phyloP scores from a whole-genome alignment of 352 stramenopile genomes.

The Pythium dissotocum region DNA sequence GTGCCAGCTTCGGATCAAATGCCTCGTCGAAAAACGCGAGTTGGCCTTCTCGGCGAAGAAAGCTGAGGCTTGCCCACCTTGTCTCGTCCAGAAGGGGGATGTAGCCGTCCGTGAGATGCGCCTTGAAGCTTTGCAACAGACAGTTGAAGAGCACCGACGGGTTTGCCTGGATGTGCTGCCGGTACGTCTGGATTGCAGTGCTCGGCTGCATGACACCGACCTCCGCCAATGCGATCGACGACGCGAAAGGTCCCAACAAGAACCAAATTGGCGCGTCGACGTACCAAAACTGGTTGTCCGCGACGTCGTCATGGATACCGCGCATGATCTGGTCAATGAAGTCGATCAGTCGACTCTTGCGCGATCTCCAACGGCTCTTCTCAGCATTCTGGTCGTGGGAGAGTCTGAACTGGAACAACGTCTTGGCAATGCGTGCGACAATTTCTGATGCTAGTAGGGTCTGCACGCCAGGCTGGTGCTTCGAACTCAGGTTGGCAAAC shows the following conservation, averaged over 20 bases:
- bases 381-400: conserved; percentile 47
- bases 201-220: conserved; percentile 19
- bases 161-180: conserved; percentile 48
- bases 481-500: conserved; percentile 42
- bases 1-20: conserved; percentile 46
- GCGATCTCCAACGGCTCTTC: conserved; percentile 50
- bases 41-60: conserved; percentile 53
- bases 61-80: conserved; percentile 52
- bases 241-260: conserved; percentile 57
- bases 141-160: conserved; percentile 60
- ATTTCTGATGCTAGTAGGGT: conserved; percentile 72
- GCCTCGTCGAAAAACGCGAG: conserved; percentile 57
- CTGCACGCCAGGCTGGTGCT: conserved; percentile 52
- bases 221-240: conserved; percentile 52
- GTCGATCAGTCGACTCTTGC: conserved; percentile 56
- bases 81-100: conserved; percentile 60
- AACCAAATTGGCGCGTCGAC: conserved; percentile 67
- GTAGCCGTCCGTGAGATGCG: conserved; percentile 48
- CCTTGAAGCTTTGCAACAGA: conserved; percentile 57
- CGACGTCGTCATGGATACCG: conserved; percentile 40
- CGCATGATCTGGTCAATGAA: conserved; percentile 76
- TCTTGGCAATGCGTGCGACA: conserved; percentile 70
- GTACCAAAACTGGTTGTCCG: conserved; percentile 67
- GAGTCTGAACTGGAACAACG: conserved; percentile 65
- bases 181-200: conserved; percentile 44